Percentiles rank a stretch among this genome's conserved stretches.
Conservation (phyloP, 192 early-diverging fungal genomes). For the Mortierella antarctica region DNA sequence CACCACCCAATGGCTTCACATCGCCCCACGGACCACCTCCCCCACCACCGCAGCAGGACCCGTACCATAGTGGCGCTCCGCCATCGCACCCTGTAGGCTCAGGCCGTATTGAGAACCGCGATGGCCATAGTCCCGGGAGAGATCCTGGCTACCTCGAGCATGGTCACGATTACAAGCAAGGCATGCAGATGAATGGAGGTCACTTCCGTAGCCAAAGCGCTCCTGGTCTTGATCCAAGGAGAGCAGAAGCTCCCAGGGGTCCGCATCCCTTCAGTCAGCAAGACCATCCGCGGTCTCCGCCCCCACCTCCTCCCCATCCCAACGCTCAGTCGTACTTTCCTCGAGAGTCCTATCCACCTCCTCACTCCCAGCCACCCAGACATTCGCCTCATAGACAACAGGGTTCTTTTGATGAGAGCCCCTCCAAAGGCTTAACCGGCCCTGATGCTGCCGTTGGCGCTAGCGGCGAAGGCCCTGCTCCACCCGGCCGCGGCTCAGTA, state of each 20-base stretch:
- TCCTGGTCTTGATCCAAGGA: constrained; percentile 38
- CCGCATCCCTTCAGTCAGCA: constrained; percentile 42
- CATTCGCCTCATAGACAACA: constrained; percentile 16
- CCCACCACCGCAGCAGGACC: constrained; percentile 6
- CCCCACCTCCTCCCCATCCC: constrained; percentile 5
- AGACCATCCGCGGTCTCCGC: constrained; percentile 16
- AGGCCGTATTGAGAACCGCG: constrained; percentile 5
- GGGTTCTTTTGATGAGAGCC: constrained; percentile 19
- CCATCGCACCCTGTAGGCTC: neutral
- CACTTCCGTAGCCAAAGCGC: constrained; percentile 51
- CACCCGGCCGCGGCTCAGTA: constrained; percentile 8
- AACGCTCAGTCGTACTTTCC: constrained; percentile 11
- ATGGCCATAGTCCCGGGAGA: constrained; percentile 4
- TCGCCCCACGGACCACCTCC: neutral
- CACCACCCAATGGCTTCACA: constrained; percentile 9
- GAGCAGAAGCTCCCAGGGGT: constrained; percentile 11
- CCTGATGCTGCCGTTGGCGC: neutral
- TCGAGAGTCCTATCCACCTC: constrained; percentile 19
- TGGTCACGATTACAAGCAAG: constrained; percentile 24
- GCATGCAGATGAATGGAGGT: constrained; percentile 16
- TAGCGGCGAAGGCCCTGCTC: neutral
- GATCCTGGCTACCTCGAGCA: constrained; percentile 24
- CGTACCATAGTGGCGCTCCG: constrained; percentile 3
- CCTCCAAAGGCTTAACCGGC: neutral
- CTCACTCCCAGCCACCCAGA: neutral